Conservation (phyloP, 2,329 filamentous ascomycete species). For the Trichoderma sp. region DNA sequence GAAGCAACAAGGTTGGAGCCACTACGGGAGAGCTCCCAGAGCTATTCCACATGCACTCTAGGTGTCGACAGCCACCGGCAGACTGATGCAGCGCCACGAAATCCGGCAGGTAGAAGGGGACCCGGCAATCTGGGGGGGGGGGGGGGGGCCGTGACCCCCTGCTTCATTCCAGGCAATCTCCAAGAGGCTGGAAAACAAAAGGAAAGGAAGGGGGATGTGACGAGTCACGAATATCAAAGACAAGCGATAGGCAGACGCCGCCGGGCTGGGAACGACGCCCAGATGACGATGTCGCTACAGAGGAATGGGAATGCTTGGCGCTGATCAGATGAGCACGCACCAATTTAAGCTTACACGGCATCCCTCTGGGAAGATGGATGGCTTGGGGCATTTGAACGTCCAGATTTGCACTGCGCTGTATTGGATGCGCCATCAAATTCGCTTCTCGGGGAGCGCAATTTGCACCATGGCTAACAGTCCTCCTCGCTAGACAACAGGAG, state of each 20-base stretch:
- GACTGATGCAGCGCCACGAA: slow-evolving; percentile 9
- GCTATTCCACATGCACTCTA: background rate
- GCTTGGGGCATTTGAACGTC: background rate
- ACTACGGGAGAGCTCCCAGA: slow-evolving; percentile 3
- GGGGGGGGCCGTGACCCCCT: background rate
- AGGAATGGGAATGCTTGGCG: background rate
- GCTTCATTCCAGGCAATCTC: slow-evolving; percentile 1
- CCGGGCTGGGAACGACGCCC: slow-evolving; percentile 5
- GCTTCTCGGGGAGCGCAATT: background rate
- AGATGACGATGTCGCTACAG: background rate
- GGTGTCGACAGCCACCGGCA: slow-evolving; percentile 5
- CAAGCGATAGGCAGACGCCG: background rate
- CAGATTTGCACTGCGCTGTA: background rate
- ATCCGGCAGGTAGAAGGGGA: background rate
- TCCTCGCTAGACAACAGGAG: slow-evolving; percentile 9
- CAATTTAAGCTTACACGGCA: background rate
- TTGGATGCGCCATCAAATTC: background rate
- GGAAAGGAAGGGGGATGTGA: background rate
- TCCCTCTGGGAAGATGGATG: background rate
- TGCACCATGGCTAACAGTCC: background rate
- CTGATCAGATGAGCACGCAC: background rate
- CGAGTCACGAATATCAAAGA: background rate
- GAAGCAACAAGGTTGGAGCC: background rate
- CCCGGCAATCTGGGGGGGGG: background rate
- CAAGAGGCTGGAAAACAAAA: background rate